Evolutionary conservation across 2,329 filamentous ascomycete genomes (phyloP), one percentile per base, ranked within the genome.

Genomic region (Ustulina deusta): DNA sequence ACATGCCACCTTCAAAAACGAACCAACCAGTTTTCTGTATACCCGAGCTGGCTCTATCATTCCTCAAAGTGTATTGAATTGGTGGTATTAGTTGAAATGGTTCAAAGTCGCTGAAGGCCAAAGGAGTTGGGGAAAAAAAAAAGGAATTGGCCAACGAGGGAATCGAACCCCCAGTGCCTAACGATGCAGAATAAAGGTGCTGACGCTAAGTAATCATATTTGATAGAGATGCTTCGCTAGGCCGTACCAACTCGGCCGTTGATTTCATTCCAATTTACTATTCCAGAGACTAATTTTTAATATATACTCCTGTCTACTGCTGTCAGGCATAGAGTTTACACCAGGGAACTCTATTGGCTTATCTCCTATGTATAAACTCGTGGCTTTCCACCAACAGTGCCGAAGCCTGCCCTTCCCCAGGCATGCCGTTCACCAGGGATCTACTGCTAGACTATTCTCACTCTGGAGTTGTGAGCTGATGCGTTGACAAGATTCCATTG

Each of bases 81-180:
- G n/a, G 40, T 20, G 1, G 17, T 15, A 49, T n/a, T 15, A 29
- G n/a, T n/a, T n/a, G n/a, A n/a, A n/a, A n/a, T n/a, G n/a, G n/a
- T n/a, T n/a, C n/a, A n/a, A n/a, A n/a, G n/a, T n/a, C n/a, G n/a
- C n/a, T n/a, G n/a, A n/a, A n/a, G n/a, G 13, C 10, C 25, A 29
- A 15, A 9, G 1, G 11, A 29, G n/a, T 15, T 4, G 7, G 6
- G 7, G 20, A 36, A 29, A 20, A 6, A 36, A 59, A 48, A 48
- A 25, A 17, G 7, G 27, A 36, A 15, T 22, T 46, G 55, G 55
- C 40, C 55, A 59, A 25, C 27, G 40, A 6, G 56, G 42, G 42
- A 25, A 59, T 59, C 56, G 42, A 48, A 57, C 54, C 56, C 56
- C 29, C 42, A 10, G 27, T 13, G 32, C 32, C 27, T 59, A 25